Conservation (phyloP, 1,139 yeast genomes). For the Yamadazyma membranifaciens region DNA sequence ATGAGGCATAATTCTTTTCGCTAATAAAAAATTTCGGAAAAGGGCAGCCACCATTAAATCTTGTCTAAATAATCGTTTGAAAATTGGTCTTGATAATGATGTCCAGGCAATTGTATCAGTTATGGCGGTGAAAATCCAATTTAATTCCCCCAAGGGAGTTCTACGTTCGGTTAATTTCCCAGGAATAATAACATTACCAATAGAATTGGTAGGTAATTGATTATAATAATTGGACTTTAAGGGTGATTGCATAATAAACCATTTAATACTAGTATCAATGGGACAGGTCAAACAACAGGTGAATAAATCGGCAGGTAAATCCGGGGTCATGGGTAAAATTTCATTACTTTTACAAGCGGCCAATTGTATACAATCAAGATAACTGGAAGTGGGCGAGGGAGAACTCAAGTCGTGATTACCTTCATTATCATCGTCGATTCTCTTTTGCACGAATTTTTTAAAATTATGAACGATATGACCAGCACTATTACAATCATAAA, state of each 20-base stretch:
- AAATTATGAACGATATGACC: slow-evolving; percentile 91
- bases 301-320: slow-evolving; percentile 92
- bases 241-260: slow-evolving; percentile 88
- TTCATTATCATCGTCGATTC: slow-evolving; percentile 83
- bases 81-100: slow-evolving; percentile 79
- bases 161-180: slow-evolving; percentile 90
- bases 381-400: slow-evolving; percentile 67
- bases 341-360: slow-evolving; percentile 93
- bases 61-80: slow-evolving; percentile 88
- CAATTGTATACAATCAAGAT: slow-evolving; percentile 84
- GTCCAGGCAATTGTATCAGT: slow-evolving; percentile 99
- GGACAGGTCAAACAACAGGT: slow-evolving; percentile 96
- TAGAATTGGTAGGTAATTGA: slow-evolving; percentile 47
- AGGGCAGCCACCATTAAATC: slow-evolving; percentile 96
- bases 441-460: slow-evolving; percentile 84
- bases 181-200: slow-evolving; percentile 72
- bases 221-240: slow-evolving; percentile 63
- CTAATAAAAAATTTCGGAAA: slow-evolving; percentile 86
- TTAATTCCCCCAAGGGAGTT: slow-evolving; percentile 93
- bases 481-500: slow-evolving; percentile 92
- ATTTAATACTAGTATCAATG: slow-evolving; percentile 86
- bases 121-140: slow-evolving; percentile 97
- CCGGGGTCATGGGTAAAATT: slow-evolving; percentile 88
- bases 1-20: slow-evolving; percentile 92
- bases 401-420: slow-evolving; percentile 66